phyloP scores from a whole-genome alignment of 2,329 filamentous ascomycete species.

The Monosporascus sp. region DNA sequence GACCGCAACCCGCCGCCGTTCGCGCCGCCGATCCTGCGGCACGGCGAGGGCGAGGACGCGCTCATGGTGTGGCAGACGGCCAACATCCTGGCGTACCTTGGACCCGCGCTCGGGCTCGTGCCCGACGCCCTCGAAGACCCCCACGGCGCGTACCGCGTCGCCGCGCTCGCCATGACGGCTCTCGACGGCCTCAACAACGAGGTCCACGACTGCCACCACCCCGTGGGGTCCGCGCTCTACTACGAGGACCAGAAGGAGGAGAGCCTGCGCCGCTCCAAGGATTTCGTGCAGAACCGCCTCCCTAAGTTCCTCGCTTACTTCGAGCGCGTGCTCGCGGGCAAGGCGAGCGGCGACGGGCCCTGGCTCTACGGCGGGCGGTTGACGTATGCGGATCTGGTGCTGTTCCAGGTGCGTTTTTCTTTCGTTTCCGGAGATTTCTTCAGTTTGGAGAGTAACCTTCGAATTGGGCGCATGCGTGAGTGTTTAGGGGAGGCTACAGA shows the following conservation, averaged over 20 bases:
- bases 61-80: slow-evolving; percentile 64
- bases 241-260: slow-evolving; percentile 75
- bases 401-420: slow-evolving; percentile 56
- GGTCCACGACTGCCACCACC: slow-evolving; percentile 71
- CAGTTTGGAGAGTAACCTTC: too few species aligned
- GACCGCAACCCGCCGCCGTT: slow-evolving; percentile 57
- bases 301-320: slow-evolving; percentile 71
- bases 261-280: slow-evolving; percentile 47
- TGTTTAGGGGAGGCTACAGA: too few species aligned
- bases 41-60: slow-evolving; percentile 36
- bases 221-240: slow-evolving; percentile 51
- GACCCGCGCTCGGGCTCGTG: slow-evolving; percentile 53
- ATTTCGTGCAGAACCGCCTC: slow-evolving; percentile 56
- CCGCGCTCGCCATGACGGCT: slow-evolving; percentile 61
- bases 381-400: slow-evolving; percentile 67
- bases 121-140: slow-evolving; percentile 32
- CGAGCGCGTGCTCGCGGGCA: slow-evolving; percentile 56
- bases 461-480: too few species aligned
- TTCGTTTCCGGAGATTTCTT: not conserved
- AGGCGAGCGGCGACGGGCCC: slow-evolving; percentile 50
- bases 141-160: slow-evolving; percentile 50
- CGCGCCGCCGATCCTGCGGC: slow-evolving; percentile 61
- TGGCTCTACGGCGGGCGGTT: slow-evolving; percentile 62
- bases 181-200: slow-evolving; percentile 67
- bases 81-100: slow-evolving; percentile 69